phyloP scores from a whole-genome alignment of 768 basidiomycete species.

The Russula vinacea region DNA sequence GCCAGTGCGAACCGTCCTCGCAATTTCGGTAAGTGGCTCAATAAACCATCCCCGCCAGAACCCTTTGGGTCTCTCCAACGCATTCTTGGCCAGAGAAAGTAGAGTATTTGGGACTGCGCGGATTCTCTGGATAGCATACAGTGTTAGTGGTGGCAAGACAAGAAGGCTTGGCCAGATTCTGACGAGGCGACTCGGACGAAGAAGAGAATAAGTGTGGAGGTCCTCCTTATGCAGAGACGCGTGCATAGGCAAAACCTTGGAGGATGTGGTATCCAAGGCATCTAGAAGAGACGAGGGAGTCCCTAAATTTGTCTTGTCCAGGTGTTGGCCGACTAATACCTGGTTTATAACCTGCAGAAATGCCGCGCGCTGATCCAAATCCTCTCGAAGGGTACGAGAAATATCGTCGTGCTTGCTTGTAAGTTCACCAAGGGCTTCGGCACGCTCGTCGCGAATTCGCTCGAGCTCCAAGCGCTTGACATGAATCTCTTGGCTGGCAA shows the following conservation, averaged over 20 bases:
- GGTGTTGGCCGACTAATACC: slow-evolving; percentile 16
- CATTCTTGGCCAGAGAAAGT: slow-evolving; percentile 52
- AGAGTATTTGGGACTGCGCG: slow-evolving; percentile 62
- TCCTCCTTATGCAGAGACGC: slow-evolving; percentile 23
- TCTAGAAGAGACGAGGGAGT: slow-evolving; percentile 4
- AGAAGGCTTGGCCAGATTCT: slow-evolving; percentile 81
- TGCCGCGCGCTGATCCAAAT: slow-evolving; percentile 20
- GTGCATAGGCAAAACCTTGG: slow-evolving; percentile 27
- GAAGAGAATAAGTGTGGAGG: slow-evolving; percentile 43
- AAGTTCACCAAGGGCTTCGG: slow-evolving; percentile 63
- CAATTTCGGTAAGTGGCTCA: slow-evolving; percentile 77
- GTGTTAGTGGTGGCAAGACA: slow-evolving; percentile 64
- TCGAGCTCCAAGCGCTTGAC: slow-evolving; percentile 59
- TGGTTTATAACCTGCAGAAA: slow-evolving; percentile 22
- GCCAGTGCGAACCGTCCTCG: slow-evolving; percentile 79
- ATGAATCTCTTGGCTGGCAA: slow-evolving; percentile 65
- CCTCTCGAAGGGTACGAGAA: slow-evolving; percentile 36
- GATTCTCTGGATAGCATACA: slow-evolving; percentile 49
- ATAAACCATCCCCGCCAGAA: slow-evolving; percentile 84
- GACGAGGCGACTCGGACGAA: slow-evolving; percentile 66
- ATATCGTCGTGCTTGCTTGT: slow-evolving; percentile 52
- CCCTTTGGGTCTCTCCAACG: slow-evolving; percentile 60
- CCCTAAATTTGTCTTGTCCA: slow-evolving; percentile 16
- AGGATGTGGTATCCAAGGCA: slow-evolving; percentile 15
- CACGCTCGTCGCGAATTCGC: slow-evolving; percentile 62